Conservation (phyloP, 331 rosid species). For the Rosa hybrid region DNA sequence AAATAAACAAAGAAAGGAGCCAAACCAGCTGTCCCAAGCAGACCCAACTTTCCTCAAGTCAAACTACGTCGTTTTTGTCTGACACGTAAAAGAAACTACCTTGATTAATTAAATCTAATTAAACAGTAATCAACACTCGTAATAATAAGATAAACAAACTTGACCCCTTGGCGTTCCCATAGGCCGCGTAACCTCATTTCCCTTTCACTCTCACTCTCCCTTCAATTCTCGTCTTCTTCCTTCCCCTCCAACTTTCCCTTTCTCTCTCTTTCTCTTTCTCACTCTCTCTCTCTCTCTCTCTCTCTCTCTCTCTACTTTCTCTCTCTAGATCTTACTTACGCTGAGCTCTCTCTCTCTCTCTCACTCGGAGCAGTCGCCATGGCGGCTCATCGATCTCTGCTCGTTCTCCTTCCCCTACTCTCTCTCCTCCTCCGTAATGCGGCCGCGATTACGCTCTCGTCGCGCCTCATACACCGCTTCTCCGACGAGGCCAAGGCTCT, state of each 20-base stretch:
- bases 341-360: neutral
- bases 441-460: constrained; percentile 44
- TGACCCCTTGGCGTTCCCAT: neutral
- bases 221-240: neutral
- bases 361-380: constrained; percentile 23
- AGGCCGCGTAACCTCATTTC: neutral
- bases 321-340: neutral
- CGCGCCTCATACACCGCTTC: constrained; percentile 74
- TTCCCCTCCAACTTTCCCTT: constrained; percentile 14
- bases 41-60: constrained; percentile 12
- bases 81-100: neutral
- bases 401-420: constrained; percentile 2
- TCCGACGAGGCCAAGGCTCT: constrained; percentile 58
- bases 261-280: constrained; percentile 6
- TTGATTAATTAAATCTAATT: neutral
- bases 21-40: neutral
- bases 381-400: constrained; percentile 40
- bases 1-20: neutral
- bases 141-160: neutral
- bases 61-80: neutral
- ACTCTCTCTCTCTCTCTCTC: constrained; percentile 15
- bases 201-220: constrained; percentile 8
- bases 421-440: constrained; percentile 15
- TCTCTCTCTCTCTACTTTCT: constrained; percentile 5
- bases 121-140: neutral